Percentiles rank a stretch among this genome's conserved stretches.
Evolutionary conservation across 768 basidiomycete genomes (phyloP).

Genomic region (Russula abietina): DNA sequence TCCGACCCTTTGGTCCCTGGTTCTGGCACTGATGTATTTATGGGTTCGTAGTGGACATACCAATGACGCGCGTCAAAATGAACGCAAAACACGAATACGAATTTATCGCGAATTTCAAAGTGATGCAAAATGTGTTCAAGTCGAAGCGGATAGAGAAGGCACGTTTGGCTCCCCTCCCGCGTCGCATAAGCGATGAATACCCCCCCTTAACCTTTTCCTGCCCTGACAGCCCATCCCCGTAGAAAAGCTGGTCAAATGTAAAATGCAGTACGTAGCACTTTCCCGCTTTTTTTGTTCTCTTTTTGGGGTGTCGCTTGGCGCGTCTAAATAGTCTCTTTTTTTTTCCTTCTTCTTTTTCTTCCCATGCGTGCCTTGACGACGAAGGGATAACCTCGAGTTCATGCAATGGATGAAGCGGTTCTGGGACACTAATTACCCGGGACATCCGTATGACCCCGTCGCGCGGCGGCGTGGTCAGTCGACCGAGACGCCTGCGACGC

Average conservation of each 20-base stretch:
- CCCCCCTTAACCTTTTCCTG: background rate
- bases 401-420: conserved; percentile 94
- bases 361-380: background rate
- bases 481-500: conserved; percentile 71
- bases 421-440: conserved; percentile 90
- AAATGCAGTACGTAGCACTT: conserved; percentile 81
- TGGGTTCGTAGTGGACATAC: conserved; percentile 68
- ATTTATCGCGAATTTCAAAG: conserved; percentile 90
- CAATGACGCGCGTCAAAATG: conserved; percentile 92
- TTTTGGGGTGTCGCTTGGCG: conserved; percentile 2
- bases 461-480: conserved; percentile 73
- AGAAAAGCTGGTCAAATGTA: conserved; percentile 93
- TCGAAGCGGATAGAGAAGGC: conserved; percentile 92
- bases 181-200: background rate
- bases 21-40: background rate
- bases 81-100: conserved; percentile 95
- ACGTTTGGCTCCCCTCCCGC: conserved; percentile 26
- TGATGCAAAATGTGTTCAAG: conserved; percentile 91
- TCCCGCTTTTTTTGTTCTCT: conserved; percentile 9
- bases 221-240: conserved; percentile 77
- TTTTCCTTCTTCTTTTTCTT: background rate
- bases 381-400: conserved; percentile 95
- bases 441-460: conserved; percentile 80
- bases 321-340: background rate
- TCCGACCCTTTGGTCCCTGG: background rate